Evolutionary conservation across 495 filamentous ascomycete genomes (phyloP).

Genomic region (Penicillium cosmopolitanum): DNA sequence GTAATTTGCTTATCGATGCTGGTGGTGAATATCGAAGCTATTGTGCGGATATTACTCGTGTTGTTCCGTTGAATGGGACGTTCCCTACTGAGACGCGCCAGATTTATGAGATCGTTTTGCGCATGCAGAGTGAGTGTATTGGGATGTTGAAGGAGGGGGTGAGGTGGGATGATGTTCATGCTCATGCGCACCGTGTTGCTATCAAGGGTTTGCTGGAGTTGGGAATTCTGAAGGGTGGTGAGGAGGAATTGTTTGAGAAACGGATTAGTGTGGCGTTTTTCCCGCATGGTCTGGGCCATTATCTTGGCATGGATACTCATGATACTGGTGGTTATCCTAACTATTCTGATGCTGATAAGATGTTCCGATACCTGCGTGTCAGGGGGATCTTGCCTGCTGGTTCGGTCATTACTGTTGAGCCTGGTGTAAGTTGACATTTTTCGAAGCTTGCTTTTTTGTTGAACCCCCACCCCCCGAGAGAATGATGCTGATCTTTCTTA

Average conservation of each 20-base stretch:
- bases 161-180: conserved; percentile 84
- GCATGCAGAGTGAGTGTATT: conserved; percentile 83
- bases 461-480: background rate
- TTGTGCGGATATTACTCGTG: conserved; percentile 86
- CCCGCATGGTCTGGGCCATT: conserved; percentile 90
- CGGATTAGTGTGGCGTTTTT: conserved; percentile 86
- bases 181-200: conserved; percentile 76
- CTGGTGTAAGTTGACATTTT: conserved; percentile 60
- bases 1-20: conserved; percentile 81
- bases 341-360: conserved; percentile 78
- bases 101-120: conserved; percentile 84
- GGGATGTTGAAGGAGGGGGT: conserved; percentile 73
- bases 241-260: conserved; percentile 71
- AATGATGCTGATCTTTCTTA: conserved; percentile 22
- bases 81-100: conserved; percentile 72
- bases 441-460: background rate
- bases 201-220: conserved; percentile 77
- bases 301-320: conserved; percentile 94
- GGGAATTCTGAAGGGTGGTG: conserved; percentile 71
- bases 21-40: conserved; percentile 81
- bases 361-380: conserved; percentile 88
- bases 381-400: conserved; percentile 73
- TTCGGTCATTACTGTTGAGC: conserved; percentile 87
- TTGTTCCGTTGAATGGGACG: conserved; percentile 78
- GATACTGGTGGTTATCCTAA: conserved; percentile 88